Evolutionary conservation across 352 stramenopile genomes (phyloP).

Genomic region (Phytophthora pistaciae): DNA sequence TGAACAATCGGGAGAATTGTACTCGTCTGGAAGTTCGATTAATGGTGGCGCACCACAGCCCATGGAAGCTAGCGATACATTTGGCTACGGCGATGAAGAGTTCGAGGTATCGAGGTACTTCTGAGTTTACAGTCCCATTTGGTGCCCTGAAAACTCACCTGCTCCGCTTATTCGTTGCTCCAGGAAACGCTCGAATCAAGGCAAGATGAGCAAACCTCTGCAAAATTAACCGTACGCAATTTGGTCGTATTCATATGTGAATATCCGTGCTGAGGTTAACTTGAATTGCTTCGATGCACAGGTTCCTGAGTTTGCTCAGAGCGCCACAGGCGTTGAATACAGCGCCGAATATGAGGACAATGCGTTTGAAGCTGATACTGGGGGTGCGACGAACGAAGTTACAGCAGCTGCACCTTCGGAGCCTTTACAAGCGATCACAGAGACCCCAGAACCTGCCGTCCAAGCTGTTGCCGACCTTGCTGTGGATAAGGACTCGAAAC

Average conservation of each 20-base stretch:
- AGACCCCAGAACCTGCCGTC: background rate
- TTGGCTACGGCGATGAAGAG: conserved; percentile 83
- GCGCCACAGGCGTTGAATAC: conserved; percentile 7
- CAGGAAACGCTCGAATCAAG: conserved; percentile 27
- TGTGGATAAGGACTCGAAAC: conserved; percentile 12
- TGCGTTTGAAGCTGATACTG: conserved; percentile 44
- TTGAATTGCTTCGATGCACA: background rate
- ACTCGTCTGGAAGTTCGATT: background rate
- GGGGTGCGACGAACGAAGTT: background rate
- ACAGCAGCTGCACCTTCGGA: background rate
- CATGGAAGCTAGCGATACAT: conserved; percentile 43
- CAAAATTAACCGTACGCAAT: background rate
- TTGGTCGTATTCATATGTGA: background rate
- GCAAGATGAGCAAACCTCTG: background rate
- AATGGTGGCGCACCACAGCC: background rate
- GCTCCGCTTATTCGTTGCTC: background rate
- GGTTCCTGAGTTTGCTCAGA: background rate
- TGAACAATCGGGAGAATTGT: background rate
- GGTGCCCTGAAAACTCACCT: background rate
- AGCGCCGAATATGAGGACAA: conserved; percentile 52
- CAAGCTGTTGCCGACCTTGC: conserved; percentile 1
- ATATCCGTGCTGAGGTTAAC: background rate
- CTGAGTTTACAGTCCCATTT: background rate
- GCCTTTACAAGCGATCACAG: conserved; percentile 4
- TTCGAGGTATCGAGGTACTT: conserved; percentile 72